phyloP scores from a whole-genome alignment of 768 basidiomycete genomes.

The Rhizopogon rudus region DNA sequence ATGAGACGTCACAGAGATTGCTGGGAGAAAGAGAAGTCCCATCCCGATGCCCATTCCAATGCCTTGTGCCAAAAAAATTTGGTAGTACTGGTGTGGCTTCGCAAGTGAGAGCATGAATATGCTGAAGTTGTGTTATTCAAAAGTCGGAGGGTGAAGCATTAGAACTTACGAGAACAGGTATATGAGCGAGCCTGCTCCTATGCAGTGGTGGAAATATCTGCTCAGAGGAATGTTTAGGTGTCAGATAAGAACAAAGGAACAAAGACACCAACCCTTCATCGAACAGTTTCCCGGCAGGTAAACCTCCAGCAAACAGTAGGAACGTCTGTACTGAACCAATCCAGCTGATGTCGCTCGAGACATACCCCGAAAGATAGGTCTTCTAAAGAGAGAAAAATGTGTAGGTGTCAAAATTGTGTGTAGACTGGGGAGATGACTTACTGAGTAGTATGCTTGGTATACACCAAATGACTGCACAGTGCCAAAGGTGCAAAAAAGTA shows the following conservation, averaged over 20 bases:
- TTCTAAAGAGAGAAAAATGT: constrained; percentile 20
- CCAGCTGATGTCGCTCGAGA: constrained; percentile 42
- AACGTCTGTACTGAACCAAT: constrained; percentile 50
- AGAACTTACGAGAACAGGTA: constrained; percentile 38
- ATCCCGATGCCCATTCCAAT: constrained; percentile 53
- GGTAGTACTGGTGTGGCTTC: constrained; percentile 44
- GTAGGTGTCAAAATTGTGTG: background rate
- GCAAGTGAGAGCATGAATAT: constrained; percentile 48
- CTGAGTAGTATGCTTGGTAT: constrained; percentile 49
- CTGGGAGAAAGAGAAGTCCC: constrained; percentile 51
- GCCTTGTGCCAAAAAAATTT: constrained; percentile 52
- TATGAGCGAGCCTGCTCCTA: constrained; percentile 31
- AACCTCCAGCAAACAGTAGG: constrained; percentile 40
- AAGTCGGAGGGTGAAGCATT: background rate
- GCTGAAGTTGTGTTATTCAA: constrained; percentile 22
- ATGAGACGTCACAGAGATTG: constrained; percentile 47
- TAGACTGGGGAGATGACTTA: constrained; percentile 9
- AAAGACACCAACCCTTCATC: constrained; percentile 38
- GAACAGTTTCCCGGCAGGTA: constrained; percentile 40
- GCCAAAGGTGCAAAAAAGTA: constrained; percentile 45
- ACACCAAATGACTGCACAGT: constrained; percentile 44
- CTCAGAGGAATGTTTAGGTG: background rate
- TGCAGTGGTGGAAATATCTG: constrained; percentile 37
- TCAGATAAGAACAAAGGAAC: background rate
- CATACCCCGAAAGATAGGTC: constrained; percentile 31